Base-by-base conservation (phyloP, 768 basidiomycete species). In the Russula sp. region DNA sequence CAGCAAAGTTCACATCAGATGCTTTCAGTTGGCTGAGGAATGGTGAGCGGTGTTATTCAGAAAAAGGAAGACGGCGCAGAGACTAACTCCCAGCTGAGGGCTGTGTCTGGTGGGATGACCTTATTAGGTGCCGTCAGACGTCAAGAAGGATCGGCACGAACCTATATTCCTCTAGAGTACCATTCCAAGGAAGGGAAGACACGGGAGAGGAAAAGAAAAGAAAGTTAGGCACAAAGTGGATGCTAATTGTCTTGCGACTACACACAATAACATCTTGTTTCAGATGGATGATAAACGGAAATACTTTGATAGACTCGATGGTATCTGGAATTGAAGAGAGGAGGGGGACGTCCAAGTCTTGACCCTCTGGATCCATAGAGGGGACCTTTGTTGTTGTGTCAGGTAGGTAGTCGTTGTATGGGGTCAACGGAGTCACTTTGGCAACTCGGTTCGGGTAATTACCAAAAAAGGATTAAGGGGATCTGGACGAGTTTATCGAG, bases 21-120 rank as follows among this genome's bases (percentile, higher is more conserved):
- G 91, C 89, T 6, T 84, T 89, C 60, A 94, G 77, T 69, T 93
- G 90, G n/a, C 88, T 90, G 63, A 48, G 18, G 27, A 34, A 52
- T 60, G 35, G 59, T 65, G 42, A 65, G 13, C 18, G 54, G 47
- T 40, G 37, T 62, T 62, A 59, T 47, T 59, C 56, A 57, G 39
- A 44, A 45, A 44, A 48, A 39, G 55, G 39, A 57, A 63, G 49
- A 60, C 57, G 45, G 59, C 66, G 47, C 56, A 8, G 53, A 53
- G 35, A 82, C 87, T 74, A 68, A 91, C 89, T 89, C 88, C 89
- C 89, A 92, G 62, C 81, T 87, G 63, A 92, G 71, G 10, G 88
- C 82, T 55, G 83, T 83, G 69, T 91, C 90, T 67, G 55, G 8
- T 4, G 45, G 47, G 6, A 34, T 16, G 31, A 51, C 35, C 32